These are phyloP conservation scores for Scleromitrula shiraiana DNA, from an alignment of 2,329 filamentous ascomycete species.

Conservation along the genomic window DNA sequence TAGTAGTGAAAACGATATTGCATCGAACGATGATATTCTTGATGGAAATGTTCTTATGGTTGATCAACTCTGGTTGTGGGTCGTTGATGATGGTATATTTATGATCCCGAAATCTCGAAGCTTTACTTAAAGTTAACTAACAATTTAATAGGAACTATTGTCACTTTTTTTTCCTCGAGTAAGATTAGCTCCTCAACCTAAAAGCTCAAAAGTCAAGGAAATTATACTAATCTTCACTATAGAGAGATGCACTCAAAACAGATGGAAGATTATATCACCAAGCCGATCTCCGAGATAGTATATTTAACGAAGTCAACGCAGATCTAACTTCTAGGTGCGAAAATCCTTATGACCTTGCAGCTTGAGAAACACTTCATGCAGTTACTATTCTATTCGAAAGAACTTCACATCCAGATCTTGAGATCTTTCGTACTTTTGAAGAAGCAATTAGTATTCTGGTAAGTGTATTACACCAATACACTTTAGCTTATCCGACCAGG, in stretches of 20 bases:
- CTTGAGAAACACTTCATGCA: constrained; percentile 11
- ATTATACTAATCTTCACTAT: neutral
- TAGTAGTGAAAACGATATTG: neutral
- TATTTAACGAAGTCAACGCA: constrained; percentile 15
- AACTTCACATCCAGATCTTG: constrained; percentile 10
- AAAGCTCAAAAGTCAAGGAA: neutral
- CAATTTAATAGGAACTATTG: neutral
- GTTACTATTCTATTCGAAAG: constrained; percentile 10
- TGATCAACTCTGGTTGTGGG: constrained; percentile 12
- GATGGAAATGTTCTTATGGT: constrained; percentile 13
- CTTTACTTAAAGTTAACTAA: neutral
- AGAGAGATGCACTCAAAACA: neutral
- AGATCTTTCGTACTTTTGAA: constrained; percentile 12
- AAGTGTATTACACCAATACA: too few species aligned
- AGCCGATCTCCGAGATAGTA: constrained; percentile 12
- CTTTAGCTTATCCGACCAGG: too few species aligned
- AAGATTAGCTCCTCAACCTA: neutral
- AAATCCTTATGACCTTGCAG: constrained; percentile 12
- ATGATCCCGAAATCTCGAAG: neutral
- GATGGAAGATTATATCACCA: constrained; percentile 11
- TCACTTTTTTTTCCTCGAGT: neutral
- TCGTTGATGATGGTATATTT: constrained; percentile 8
- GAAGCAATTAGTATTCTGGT: constrained; percentile 13
- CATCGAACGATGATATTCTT: constrained; percentile 5
- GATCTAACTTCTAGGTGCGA: constrained; percentile 13